Base-by-base conservation (phyloP, 805 yeast genomes). In the Kazachstania kunashirensis region DNA sequence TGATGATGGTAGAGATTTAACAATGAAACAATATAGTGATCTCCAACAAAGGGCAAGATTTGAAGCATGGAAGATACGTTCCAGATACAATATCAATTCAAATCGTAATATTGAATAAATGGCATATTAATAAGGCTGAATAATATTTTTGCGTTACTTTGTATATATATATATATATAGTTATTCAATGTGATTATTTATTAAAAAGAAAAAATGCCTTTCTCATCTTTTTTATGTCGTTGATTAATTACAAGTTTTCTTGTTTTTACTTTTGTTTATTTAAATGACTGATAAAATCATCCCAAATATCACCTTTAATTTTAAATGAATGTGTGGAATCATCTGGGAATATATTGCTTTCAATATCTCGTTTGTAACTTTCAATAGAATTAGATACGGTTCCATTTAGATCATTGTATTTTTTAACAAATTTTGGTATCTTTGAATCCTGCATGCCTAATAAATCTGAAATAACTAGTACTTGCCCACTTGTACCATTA, bases 381-480 rank as follows among this genome's bases (percentile, higher is more conserved):
- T 59, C 48, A 23, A 85, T 55, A 0, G 84, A 82, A 1, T 49
- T 45, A 1, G 70, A 66, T 4, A 79, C 78, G 6, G 53, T 47
- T 3, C 62, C 60, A 40, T 68, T 67, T 31, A 78, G 63, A 44
- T 75, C 55, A 29, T 68, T 66, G 55, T 82, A 89, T 44, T 67
- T 66, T 51, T 84, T 82, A 19, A 85, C 89, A 59, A 92, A 88
- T 53, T 81, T 83, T 2, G 83, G 82, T 16, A 59, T 53, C 31
- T 62, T 65, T 0, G 70, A 68, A 30, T 75, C 75, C 2, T 61
- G 65, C 83, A 79, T 73, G 1, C 96, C 96, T 23, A 89, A 62
- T 61, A 84, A 51, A 54, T 89, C 98, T 4, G 84, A 73, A 57
- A 82, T 77, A 0, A 89, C 98, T 26, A 89, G 67, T 1, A 89